These are phyloP conservation scores for Sugiyamaella americana DNA, from an alignment of 805 yeast genomes.

Conservation along the genomic window DNA sequence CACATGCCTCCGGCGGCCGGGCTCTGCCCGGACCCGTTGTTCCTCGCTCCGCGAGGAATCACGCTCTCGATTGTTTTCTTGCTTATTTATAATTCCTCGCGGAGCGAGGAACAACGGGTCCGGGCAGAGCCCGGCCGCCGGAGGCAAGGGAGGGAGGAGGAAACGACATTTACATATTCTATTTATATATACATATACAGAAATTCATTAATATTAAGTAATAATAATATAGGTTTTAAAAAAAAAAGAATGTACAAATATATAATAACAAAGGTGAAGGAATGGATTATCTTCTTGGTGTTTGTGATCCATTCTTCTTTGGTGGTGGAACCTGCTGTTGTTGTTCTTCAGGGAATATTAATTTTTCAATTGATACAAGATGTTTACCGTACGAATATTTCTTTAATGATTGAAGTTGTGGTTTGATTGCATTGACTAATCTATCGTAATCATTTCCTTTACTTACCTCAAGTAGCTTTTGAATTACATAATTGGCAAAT, in stretches of 20 bases:
- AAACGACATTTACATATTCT: no score
- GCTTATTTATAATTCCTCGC: no score
- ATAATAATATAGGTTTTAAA: background rate
- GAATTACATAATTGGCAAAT: constrained; percentile 95
- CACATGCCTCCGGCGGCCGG: no score
- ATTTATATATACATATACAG: background rate
- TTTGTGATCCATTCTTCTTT: background rate
- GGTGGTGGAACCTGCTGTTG: background rate
- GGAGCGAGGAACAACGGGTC: no score
- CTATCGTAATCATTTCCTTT: constrained; percentile 61
- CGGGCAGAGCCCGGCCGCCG: no score
- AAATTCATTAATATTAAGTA: no score
- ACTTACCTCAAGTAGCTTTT: constrained; percentile 81
- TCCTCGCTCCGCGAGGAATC: no score
- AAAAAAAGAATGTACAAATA: background rate
- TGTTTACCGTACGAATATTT: constrained; percentile 73
- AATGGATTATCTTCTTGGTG: background rate
- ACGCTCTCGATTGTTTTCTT: no score
- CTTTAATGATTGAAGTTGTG: constrained; percentile 68
- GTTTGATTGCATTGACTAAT: constrained; percentile 69
- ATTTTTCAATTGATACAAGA: constrained; percentile 72
- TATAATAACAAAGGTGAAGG: background rate
- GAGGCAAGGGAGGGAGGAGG: no score
- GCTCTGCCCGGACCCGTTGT: no score
- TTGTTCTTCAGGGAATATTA: constrained; percentile 20